Evolutionary conservation across 345 rosid genomes (phyloP).

Genomic region (Turritis glabra): DNA sequence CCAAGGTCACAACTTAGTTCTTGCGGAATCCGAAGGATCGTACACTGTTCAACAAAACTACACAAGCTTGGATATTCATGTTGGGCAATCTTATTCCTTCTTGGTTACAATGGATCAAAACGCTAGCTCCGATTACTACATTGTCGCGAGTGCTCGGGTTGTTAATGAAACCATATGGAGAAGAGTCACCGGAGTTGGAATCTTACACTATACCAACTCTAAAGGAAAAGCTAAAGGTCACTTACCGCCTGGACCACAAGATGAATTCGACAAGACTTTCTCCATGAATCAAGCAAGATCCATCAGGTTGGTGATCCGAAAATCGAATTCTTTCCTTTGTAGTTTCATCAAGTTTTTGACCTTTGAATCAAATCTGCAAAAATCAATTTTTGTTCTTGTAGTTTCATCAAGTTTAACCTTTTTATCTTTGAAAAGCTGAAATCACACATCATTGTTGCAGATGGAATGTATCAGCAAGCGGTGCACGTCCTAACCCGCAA

Average conservation of each 20-base stretch:
- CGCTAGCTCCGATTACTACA: slow-evolving; percentile 94
- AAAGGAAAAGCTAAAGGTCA: slow-evolving; percentile 92
- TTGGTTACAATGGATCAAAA: slow-evolving; percentile 95
- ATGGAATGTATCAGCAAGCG: slow-evolving; percentile 97
- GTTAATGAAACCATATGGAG: slow-evolving; percentile 88
- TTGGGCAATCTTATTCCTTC: slow-evolving; percentile 92
- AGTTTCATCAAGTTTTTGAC: neutral
- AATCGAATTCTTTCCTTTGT: neutral
- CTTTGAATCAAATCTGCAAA: neutral
- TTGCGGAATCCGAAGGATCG: slow-evolving; percentile 93
- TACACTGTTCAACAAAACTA: slow-evolving; percentile 98
- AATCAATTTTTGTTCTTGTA: neutral
- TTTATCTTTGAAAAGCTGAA: neutral
- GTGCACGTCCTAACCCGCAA: slow-evolving; percentile 98
- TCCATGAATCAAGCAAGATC: slow-evolving; percentile 99
- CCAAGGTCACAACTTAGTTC: slow-evolving; percentile 84
- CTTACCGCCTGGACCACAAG: slow-evolving; percentile 80
- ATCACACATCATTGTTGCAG: slow-evolving; percentile 43
- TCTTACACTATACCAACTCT: slow-evolving; percentile 89
- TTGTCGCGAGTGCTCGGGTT: slow-evolving; percentile 93
- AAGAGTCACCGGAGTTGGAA: slow-evolving; percentile 93
- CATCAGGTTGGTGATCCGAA: slow-evolving; percentile 61
- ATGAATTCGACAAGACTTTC: slow-evolving; percentile 84
- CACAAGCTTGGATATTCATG: slow-evolving; percentile 96
- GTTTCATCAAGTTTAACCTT: neutral